Evolutionary conservation across 495 filamentous ascomycete genomes (phyloP), one percentile per base, ranked within the genome.

Genomic region (Aspergillus steynii): DNA sequence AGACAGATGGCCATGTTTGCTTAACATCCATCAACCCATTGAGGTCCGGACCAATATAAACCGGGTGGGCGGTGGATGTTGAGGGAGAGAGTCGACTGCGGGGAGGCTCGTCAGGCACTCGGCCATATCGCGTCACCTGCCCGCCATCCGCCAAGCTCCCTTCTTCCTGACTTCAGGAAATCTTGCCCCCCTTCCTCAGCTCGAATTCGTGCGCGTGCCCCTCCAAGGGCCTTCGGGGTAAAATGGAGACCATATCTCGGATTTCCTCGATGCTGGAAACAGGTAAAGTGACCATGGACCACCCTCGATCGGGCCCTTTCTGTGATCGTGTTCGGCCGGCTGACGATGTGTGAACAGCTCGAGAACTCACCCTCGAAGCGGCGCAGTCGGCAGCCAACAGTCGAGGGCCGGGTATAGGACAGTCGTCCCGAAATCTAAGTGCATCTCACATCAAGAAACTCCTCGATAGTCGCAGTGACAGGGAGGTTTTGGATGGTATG

Each of bases 341-440:
- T 70, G 60, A 75, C 62, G 57, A 56, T 65, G 69, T 67, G 59
- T 59, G 65, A 55, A 67, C 80, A 92, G 95, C 95, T 72, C 86
- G 95, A 71, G 95, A 98, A 74, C 87, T 99, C 69, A 99, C 95
- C 47, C 86, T 99, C 69, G 95, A 99, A 82, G 96, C 95, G 54
- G 94, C 95, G 65, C 89, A 91, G 76, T 88, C 89, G 51, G 91
- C 92, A 27, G 71, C 81, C n/a, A 75, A 75, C 55, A 76, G 70
- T 52, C 67, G 80, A 58, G 73, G 70, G 50, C 69, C 78, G 37
- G 76, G 71, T 42, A 62, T 73, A n/a, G 70, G 75, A n/a, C 67
- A 72, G 54, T 71, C 79, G 0, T 79, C 77, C 10, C 76, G 77
- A 7, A 75, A 77, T 29, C 64, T 85, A 29, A 81, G 80, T 8